Percentiles rank a stretch among this genome's conserved stretches.
Conservation (phyloP, 352 stramenopile species). For the Phytophthora pini region DNA sequence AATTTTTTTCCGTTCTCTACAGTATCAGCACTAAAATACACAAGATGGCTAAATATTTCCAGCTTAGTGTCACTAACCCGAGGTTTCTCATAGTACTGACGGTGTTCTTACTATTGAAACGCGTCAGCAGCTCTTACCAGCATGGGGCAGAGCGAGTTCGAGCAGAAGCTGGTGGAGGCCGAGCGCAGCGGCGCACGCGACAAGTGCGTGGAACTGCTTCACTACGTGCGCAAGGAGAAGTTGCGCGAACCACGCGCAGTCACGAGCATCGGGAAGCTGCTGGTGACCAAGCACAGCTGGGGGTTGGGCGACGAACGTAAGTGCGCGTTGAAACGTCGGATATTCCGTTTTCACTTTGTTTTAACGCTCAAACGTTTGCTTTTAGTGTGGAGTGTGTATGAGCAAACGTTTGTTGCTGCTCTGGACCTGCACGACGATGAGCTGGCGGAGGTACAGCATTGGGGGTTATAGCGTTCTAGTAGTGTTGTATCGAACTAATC, state of each 20-base stretch:
- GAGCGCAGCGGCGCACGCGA: constrained; percentile 39
- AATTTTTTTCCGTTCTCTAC: no score
- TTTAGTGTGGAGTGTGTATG: constrained; percentile 66
- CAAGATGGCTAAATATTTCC: no score
- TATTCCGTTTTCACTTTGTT: constrained; percentile 1
- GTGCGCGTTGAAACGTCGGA: constrained; percentile 12
- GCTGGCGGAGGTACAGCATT: constrained; percentile 37
- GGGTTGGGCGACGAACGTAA: constrained; percentile 59
- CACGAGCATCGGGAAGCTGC: constrained; percentile 43
- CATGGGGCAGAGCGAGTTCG: constrained; percentile 51
- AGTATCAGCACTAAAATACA: no score
- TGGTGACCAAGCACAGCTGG: constrained; percentile 64
- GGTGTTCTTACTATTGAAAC: constrained; percentile 1
- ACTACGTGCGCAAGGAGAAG: constrained; percentile 68
- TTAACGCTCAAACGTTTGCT: constrained; percentile 18
- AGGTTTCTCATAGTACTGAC: not conserved
- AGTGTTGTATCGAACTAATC: not conserved
- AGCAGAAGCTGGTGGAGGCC: constrained; percentile 51
- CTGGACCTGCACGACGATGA: constrained; percentile 69
- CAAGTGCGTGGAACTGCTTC: constrained; percentile 52
- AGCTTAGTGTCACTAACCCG: no score
- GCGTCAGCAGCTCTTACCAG: not conserved
- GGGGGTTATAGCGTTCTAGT: not conserved
- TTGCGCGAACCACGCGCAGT: constrained; percentile 49
- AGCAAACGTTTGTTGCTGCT: constrained; percentile 71